Evolutionary conservation across 768 basidiomycete genomes (phyloP).

Genomic region (Termitomyces sp.): DNA sequence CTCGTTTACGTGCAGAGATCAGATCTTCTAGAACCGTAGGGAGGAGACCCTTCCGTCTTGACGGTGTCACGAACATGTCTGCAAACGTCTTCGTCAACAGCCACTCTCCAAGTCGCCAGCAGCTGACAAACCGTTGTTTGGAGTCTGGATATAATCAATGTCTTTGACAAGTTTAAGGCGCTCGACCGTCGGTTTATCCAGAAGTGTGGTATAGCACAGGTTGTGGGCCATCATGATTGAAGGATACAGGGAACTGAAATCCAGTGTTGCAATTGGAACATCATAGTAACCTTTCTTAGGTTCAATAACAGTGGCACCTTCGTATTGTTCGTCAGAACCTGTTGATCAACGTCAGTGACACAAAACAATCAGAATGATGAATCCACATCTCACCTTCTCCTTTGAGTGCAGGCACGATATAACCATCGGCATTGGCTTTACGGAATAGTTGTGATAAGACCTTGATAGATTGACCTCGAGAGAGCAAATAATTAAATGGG

Average conservation of each 20-base stretch:
- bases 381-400: constrained; percentile 62
- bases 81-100: not conserved
- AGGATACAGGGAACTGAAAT: constrained; percentile 97
- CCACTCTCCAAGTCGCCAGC: not conserved
- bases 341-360: not conserved
- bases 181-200: constrained; percentile 76
- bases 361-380: not conserved
- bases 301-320: constrained; percentile 98
- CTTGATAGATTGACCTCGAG: constrained; percentile 97
- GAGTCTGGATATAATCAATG: constrained; percentile 89
- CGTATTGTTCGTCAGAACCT: constrained; percentile 95
- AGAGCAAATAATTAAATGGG: constrained; percentile 92
- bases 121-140: constrained; percentile 75
- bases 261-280: constrained; percentile 92
- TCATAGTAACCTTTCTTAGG: constrained; percentile 96
- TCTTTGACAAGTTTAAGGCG: constrained; percentile 74
- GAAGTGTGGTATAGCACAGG: constrained; percentile 94
- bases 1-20: constrained; percentile 88
- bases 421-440: constrained; percentile 87
- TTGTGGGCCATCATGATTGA: constrained; percentile 99
- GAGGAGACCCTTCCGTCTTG: constrained; percentile 79
- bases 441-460: constrained; percentile 94
- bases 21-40: constrained; percentile 93
- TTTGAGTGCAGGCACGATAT: constrained; percentile 81
- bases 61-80: constrained; percentile 82